These are phyloP conservation scores for Rhynchospora pubera DNA, from an alignment of 176 grass and related monocot genomes.

Conservation along the genomic window DNA sequence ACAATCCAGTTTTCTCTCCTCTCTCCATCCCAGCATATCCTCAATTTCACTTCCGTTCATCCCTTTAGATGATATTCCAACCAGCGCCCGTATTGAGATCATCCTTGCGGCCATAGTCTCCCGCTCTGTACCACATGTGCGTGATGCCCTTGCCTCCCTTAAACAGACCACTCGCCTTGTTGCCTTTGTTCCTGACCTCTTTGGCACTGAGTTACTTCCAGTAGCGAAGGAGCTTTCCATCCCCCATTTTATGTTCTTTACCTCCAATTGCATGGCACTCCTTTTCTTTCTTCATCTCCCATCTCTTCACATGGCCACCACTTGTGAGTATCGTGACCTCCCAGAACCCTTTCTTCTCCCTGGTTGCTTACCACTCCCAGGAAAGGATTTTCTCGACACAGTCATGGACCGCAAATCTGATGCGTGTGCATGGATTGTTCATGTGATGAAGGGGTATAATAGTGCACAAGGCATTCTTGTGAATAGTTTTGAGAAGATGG, in stretches of 20 bases:
- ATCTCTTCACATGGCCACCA: constrained; percentile 25
- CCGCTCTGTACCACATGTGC: constrained; percentile 19
- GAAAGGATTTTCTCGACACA: constrained; percentile 27
- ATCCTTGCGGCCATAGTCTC: constrained; percentile 14
- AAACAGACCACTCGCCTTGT: not conserved
- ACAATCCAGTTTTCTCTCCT: constrained; percentile 16
- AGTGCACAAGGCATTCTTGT: constrained; percentile 37
- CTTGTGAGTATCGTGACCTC: constrained; percentile 39
- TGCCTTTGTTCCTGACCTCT: constrained; percentile 37
- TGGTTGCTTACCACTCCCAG: constrained; percentile 48
- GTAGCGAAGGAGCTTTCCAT: constrained; percentile 33
- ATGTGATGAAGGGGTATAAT: not conserved
- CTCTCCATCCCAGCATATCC: constrained; percentile 30
- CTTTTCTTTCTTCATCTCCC: constrained; percentile 18
- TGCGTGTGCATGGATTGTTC: not conserved
- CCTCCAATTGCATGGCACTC: constrained; percentile 28
- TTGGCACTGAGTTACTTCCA: constrained; percentile 25
- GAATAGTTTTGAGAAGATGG: constrained; percentile 42
- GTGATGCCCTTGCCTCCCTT: constrained; percentile 26
- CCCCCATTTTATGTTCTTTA: constrained; percentile 38
- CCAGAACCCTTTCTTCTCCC: constrained; percentile 38
- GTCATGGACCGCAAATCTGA: constrained; percentile 31
- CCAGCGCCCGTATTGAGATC: constrained; percentile 18
- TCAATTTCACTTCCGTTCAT: constrained; percentile 34
- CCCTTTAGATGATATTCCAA: constrained; percentile 37